Percentiles rank a stretch among this genome's conserved stretches.
These are phyloP conservation scores for Remersonia thermophila DNA, from an alignment of 2,329 filamentous ascomycete genomes.

Conservation along the genomic window DNA sequence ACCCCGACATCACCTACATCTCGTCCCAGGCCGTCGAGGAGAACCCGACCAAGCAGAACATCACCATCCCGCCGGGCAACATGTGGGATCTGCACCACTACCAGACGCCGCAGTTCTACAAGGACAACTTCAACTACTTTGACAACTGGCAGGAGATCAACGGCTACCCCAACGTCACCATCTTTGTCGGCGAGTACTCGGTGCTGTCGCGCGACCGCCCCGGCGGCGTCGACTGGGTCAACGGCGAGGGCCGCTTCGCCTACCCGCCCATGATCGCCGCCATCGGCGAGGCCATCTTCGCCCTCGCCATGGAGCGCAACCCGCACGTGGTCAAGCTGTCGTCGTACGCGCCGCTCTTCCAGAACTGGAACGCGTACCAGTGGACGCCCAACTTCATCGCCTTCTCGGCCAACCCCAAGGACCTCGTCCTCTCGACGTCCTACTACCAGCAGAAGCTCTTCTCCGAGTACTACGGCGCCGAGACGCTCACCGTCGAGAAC, in stretches of 20 bases:
- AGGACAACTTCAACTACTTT: constrained; percentile 38
- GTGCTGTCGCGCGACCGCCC: neutral
- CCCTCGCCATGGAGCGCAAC: constrained; percentile 55
- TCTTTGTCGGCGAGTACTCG: constrained; percentile 30
- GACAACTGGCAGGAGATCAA: constrained; percentile 7
- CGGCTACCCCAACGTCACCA: neutral
- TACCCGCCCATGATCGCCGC: constrained; percentile 23
- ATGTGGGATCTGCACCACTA: constrained; percentile 11
- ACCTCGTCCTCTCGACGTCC: too few relatives aligned
- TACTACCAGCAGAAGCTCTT: neutral
- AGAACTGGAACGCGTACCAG: constrained; percentile 37
- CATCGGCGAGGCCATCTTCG: constrained; percentile 52
- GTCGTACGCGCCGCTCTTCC: constrained; percentile 26
- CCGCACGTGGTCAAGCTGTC: constrained; percentile 43
- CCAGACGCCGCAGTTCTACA: constrained; percentile 35
- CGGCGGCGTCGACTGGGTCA: constrained; percentile 4
- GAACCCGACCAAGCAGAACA: neutral
- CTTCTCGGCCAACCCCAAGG: constrained; percentile 4
- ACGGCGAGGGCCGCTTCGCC: constrained; percentile 2
- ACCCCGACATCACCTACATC: constrained; percentile 19
- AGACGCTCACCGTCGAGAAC: too few relatives aligned
- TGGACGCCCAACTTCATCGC: constrained; percentile 24
- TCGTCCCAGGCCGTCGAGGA: constrained; percentile 19
- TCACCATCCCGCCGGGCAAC: constrained; percentile 1
- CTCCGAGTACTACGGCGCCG: neutral